phyloP scores from a whole-genome alignment of 2,329 filamentous ascomycete species.

The Alternaria burnsii region DNA sequence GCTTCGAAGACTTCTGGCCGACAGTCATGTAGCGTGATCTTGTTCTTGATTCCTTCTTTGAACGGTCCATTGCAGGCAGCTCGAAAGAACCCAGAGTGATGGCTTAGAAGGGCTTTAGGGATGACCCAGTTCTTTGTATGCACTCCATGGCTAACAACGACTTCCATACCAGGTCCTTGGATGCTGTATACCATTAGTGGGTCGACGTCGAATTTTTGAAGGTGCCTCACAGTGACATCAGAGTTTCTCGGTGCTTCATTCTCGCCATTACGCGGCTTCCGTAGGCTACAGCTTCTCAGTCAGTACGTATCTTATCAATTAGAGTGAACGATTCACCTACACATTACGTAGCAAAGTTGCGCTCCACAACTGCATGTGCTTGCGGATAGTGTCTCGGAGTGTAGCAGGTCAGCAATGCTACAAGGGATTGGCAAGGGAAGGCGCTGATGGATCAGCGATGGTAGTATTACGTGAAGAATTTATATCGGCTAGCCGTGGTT shows the following conservation, averaged over 20 bases:
- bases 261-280: background rate
- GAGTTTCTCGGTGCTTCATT: background rate
- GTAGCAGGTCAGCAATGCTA: background rate
- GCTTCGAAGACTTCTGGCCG: background rate
- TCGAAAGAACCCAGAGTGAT: background rate
- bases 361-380: background rate
- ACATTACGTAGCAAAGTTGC: background rate
- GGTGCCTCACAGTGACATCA: background rate
- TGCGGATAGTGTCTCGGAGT: background rate
- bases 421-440: background rate
- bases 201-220: background rate
- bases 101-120: background rate
- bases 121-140: background rate
- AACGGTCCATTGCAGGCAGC: background rate
- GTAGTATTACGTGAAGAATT: background rate
- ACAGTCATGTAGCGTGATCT: background rate
- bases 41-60: background rate
- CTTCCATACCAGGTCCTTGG: background rate
- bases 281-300: background rate
- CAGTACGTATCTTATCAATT: background rate
- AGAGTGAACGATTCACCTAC: background rate
- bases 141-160: background rate
- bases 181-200: rapidly evolving
- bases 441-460: background rate
- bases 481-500: background rate